Percentiles rank a stretch among this genome's conserved stretches.
Conservation (phyloP, 2,329 filamentous ascomycete species). For the Fusarium albosuccineum region DNA sequence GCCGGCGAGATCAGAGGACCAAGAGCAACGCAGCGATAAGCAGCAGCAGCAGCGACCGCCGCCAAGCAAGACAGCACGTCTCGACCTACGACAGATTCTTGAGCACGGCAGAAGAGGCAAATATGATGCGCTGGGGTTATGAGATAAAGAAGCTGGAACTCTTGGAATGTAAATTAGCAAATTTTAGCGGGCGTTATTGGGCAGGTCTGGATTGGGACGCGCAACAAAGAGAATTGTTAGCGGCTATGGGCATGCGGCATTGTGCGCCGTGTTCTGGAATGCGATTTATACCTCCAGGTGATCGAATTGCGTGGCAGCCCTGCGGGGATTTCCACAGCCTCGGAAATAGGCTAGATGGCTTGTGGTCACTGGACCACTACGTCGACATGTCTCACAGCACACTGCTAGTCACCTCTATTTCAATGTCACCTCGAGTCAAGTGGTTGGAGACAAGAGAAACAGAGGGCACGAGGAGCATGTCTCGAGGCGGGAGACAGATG, state of each 20-base stretch:
- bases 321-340: slow-evolving; percentile 16
- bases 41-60: slow-evolving; percentile 8
- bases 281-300: slow-evolving; percentile 26
- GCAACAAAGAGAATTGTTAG: slow-evolving; percentile 27
- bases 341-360: slow-evolving; percentile 8
- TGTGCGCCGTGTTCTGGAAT: slow-evolving; percentile 42
- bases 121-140: slow-evolving; percentile 53
- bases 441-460: slow-evolving; percentile 7
- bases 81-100: slow-evolving; percentile 47
- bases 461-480: neutral
- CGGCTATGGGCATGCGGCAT: slow-evolving; percentile 14
- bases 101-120: slow-evolving; percentile 48
- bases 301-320: slow-evolving; percentile 19
- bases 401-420: slow-evolving; percentile 16
- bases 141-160: slow-evolving; percentile 23
- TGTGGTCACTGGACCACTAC: slow-evolving; percentile 19
- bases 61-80: slow-evolving; percentile 29
- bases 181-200: slow-evolving; percentile 33
- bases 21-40: slow-evolving; percentile 15
- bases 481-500: slow-evolving; percentile 1
- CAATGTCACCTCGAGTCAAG: slow-evolving; percentile 33
- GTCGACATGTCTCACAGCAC: slow-evolving; percentile 30
- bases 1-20: slow-evolving; percentile 16
- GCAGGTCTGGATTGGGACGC: slow-evolving; percentile 28
- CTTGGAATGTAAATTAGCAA: slow-evolving; percentile 18